phyloP scores from a whole-genome alignment of 805 yeast species.

The Ascoidea tarda region DNA sequence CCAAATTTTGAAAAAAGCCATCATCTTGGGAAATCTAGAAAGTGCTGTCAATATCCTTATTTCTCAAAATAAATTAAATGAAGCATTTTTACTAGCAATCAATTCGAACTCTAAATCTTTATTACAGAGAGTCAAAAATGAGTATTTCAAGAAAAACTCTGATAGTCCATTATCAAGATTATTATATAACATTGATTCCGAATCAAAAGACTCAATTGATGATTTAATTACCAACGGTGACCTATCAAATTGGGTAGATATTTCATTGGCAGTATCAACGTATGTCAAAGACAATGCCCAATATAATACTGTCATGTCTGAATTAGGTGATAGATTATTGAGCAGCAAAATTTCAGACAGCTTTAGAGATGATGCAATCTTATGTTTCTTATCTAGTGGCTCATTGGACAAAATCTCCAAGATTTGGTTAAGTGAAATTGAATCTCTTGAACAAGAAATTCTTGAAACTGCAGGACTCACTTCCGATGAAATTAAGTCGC shows the following conservation, averaged over 20 bases:
- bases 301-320: constrained; percentile 40
- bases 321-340: constrained; percentile 68
- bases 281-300: constrained; percentile 31
- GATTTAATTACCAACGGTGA: constrained; percentile 74
- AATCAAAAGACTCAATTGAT: constrained; percentile 23
- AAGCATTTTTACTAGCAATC: constrained; percentile 73
- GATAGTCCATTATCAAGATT: constrained; percentile 55
- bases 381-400: constrained; percentile 68
- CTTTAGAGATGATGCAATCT: constrained; percentile 60
- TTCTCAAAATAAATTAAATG: constrained; percentile 46
- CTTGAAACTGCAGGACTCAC: constrained; percentile 16
- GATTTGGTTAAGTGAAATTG: constrained; percentile 75
- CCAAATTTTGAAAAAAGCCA: constrained; percentile 28
- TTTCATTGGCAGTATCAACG: constrained; percentile 56
- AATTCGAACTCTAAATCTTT: constrained; percentile 38
- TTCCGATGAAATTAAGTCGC: constrained; percentile 21
- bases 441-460: constrained; percentile 28
- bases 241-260: constrained; percentile 69
- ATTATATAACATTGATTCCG: constrained; percentile 23
- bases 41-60: constrained; percentile 59
- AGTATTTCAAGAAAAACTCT: constrained; percentile 46
- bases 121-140: constrained; percentile 55
- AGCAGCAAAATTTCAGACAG: constrained; percentile 17
- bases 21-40: constrained; percentile 48
- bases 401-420: constrained; percentile 65